phyloP scores from a whole-genome alignment of 164 flowering plant genomes.

The Vitis riparia region DNA sequence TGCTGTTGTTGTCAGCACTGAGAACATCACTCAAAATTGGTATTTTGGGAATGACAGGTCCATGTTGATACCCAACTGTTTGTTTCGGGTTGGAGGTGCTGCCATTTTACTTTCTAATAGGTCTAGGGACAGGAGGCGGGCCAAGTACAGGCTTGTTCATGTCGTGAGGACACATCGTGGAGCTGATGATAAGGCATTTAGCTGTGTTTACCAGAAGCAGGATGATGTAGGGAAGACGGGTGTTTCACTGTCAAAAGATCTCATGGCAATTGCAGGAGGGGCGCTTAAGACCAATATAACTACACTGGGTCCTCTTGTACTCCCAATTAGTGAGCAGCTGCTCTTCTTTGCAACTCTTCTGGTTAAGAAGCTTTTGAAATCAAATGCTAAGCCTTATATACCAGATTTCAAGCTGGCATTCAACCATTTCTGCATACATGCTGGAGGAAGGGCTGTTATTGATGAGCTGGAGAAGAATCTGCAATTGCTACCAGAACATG shows the following conservation, averaged over 20 bases:
- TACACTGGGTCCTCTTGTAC: conserved; percentile 37
- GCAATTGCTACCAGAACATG: conserved; percentile 29
- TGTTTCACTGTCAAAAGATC: conserved; percentile 34
- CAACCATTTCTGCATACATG: conserved; percentile 39
- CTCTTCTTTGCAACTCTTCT: conserved; percentile 33
- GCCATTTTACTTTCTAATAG: conserved; percentile 39
- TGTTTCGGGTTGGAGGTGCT: conserved; percentile 40
- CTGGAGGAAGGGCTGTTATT: conserved; percentile 37
- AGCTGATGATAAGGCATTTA: conserved; percentile 37
- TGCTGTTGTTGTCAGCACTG: conserved; percentile 42
- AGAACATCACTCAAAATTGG: conserved; percentile 40
- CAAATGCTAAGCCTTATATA: conserved; percentile 34
- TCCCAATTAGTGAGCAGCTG: conserved; percentile 43
- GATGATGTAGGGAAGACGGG: conserved; percentile 35
- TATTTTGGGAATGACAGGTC: conserved; percentile 38
- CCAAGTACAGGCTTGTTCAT: conserved; percentile 38
- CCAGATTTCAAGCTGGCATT: conserved; percentile 43
- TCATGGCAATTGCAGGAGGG: conserved; percentile 45
- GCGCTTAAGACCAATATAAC: conserved; percentile 36
- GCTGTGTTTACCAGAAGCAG: conserved; percentile 36
- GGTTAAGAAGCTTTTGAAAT: conserved; percentile 27
- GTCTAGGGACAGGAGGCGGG: conserved; percentile 21
- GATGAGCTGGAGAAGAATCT: conserved; percentile 43
- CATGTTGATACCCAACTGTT: conserved; percentile 39
- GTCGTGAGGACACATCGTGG: conserved; percentile 38